phyloP scores from a whole-genome alignment of 1,139 yeast genomes.

The Blastobotrys aristatus region DNA sequence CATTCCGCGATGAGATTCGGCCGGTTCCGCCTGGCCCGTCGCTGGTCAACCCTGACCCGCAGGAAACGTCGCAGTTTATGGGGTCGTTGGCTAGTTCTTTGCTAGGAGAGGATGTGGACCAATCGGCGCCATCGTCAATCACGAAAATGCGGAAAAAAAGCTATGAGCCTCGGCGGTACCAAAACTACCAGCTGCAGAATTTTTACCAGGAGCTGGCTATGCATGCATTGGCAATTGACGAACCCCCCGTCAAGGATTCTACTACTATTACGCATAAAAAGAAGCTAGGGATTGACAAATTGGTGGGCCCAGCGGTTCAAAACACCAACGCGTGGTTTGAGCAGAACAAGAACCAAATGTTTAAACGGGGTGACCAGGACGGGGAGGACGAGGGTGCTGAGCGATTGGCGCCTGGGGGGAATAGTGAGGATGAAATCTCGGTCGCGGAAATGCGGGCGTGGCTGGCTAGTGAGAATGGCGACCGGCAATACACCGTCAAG shows the following conservation, averaged over 20 bases:
- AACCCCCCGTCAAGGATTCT: not conserved
- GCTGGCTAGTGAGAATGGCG: not conserved
- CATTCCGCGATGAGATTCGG: slow-evolving; percentile 36
- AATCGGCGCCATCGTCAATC: slow-evolving; percentile 35
- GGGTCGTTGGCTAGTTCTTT: slow-evolving; percentile 27
- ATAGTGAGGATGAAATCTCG: not conserved
- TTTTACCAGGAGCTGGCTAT: not conserved
- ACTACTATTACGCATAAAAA: not conserved
- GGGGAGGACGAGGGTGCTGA: not conserved
- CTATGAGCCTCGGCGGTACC: not conserved
- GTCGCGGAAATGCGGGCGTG: not conserved
- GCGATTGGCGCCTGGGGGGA: not conserved
- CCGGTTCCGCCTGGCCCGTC: slow-evolving; percentile 20
- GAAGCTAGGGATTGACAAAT: slow-evolving; percentile 28
- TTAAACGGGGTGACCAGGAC: not conserved
- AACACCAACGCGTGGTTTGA: slow-evolving; percentile 15
- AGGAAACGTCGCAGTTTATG: not conserved
- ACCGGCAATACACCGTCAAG: not conserved
- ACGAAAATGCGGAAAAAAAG: slow-evolving; percentile 52
- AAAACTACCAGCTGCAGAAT: not conserved
- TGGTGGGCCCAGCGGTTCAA: slow-evolving; percentile 21
- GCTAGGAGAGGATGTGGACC: slow-evolving; percentile 21
- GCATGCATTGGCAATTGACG: not conserved
- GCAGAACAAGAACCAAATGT: not conserved
- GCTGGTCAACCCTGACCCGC: not conserved